A percentile compares a stretch with the other conserved stretches of the same genome.
Evolutionary conservation across 2,329 filamentous ascomycete species (phyloP).

Genomic region (Ophiostoma quercus): DNA sequence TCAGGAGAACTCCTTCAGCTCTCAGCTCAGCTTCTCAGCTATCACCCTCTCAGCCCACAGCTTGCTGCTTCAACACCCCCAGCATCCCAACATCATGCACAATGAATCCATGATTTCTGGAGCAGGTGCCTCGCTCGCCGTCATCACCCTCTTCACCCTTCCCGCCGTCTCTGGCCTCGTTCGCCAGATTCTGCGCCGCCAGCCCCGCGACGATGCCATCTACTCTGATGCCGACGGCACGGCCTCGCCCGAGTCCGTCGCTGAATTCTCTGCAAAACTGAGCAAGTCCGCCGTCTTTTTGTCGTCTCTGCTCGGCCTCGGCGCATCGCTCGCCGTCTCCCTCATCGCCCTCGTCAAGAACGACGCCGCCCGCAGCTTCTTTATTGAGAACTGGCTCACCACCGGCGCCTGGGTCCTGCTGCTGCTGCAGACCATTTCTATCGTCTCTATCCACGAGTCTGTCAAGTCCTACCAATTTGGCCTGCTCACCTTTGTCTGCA

Average conservation of each 20-base stretch:
- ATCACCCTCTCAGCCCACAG: background rate
- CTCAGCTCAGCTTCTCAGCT: background rate
- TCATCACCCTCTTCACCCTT: constrained; percentile 32
- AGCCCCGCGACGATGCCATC: constrained; percentile 34
- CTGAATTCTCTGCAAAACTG: constrained; percentile 55
- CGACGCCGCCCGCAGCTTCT: constrained; percentile 35
- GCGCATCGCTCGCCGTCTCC: constrained; percentile 52
- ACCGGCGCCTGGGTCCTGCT: constrained; percentile 56
- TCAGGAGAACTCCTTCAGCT: background rate
- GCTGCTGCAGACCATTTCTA: constrained; percentile 46
- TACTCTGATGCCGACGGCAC: constrained; percentile 68
- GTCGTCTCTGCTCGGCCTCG: constrained; percentile 50
- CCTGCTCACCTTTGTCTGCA: constrained; percentile 47
- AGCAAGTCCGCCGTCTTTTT: constrained; percentile 52
- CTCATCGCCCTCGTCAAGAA: constrained; percentile 45
- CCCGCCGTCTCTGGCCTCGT: constrained; percentile 33
- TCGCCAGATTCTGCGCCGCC: constrained; percentile 30
- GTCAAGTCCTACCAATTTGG: constrained; percentile 51
- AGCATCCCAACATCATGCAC: constrained; percentile 26
- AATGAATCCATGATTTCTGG: constrained; percentile 31
- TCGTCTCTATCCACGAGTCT: constrained; percentile 47
- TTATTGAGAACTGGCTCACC: constrained; percentile 56
- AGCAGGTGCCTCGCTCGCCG: constrained; percentile 30
- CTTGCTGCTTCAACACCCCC: background rate
- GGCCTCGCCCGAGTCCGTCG: constrained; percentile 58